Percentiles rank a stretch among this genome's conserved stretches.
Conservation (phyloP, 1,284 basidiomycete species). For the Ceratobasidium sp. region DNA sequence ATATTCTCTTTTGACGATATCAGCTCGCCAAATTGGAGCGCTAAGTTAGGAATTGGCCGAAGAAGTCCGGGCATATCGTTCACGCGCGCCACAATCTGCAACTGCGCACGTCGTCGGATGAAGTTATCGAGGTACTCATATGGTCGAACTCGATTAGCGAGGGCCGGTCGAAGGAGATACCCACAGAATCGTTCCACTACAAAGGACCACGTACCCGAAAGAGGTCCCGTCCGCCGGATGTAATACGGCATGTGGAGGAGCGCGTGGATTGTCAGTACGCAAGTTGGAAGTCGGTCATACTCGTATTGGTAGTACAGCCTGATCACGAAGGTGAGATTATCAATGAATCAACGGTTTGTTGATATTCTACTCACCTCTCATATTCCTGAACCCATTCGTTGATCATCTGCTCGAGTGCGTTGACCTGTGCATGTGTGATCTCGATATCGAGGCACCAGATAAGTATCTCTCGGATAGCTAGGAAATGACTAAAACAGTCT, state of each 20-base stretch:
- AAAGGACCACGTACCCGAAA: constrained; percentile 61
- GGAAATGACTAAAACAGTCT: constrained; percentile 4
- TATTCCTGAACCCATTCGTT: constrained; percentile 12
- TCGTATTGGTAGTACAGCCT: constrained; percentile 52
- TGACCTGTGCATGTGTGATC: neutral
- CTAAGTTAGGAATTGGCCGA: neutral
- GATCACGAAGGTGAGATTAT: too few species aligned
- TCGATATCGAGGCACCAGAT: constrained; percentile 14
- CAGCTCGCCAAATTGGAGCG: neutral
- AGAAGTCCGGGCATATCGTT: constrained; percentile 5
- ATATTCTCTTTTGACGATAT: constrained; percentile 16
- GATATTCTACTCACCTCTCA: constrained; percentile 22
- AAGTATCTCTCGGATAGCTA: constrained; percentile 20
- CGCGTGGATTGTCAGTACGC: constrained; percentile 50
- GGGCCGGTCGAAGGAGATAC: constrained; percentile 49
- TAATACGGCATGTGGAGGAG: constrained; percentile 50
- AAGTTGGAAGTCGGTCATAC: constrained; percentile 43
- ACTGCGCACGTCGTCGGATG: constrained; percentile 50
- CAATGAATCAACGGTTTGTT: neutral
- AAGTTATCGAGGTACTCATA: constrained; percentile 52
- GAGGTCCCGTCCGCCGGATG: constrained; percentile 51
- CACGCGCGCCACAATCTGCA: constrained; percentile 43
- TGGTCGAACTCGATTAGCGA: constrained; percentile 51
- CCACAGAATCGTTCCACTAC: constrained; percentile 55
- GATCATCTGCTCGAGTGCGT: constrained; percentile 9